Percentiles rank a stretch among this genome's conserved stretches.
Conservation (phyloP, 805 yeast genomes). For the Torulaspora quercuum region DNA sequence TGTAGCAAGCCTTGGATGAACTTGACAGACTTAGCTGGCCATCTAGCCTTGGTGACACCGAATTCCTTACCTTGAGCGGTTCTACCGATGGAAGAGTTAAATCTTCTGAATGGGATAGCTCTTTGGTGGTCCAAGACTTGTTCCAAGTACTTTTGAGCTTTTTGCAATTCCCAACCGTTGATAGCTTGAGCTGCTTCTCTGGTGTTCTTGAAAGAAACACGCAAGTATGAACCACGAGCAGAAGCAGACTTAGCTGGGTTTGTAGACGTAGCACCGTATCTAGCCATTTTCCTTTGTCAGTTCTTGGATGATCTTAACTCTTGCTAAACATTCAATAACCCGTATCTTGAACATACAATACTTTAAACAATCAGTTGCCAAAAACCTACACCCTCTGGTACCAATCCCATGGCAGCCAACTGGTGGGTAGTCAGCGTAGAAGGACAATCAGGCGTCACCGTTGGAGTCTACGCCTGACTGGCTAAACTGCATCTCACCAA, state of each 20-base stretch:
- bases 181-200: conserved; percentile 99
- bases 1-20: conserved; percentile 89
- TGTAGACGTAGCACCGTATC: conserved; percentile 99
- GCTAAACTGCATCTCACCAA: no score
- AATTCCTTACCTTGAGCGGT: conserved; percentile 99
- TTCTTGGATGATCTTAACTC: conserved; percentile 15
- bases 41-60: conserved; percentile 99
- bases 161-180: conserved; percentile 95
- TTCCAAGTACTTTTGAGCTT: conserved; percentile 91
- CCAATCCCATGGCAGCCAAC: no score
- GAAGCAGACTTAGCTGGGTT: conserved; percentile 99
- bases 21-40: conserved; percentile 99
- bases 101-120: conserved; percentile 99
- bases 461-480: no score
- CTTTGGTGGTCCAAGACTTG: conserved; percentile 97
- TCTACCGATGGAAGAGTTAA: conserved; percentile 94
- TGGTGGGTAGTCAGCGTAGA: no score
- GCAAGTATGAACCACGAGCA: conserved; percentile 98
- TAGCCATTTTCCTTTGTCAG: conserved; percentile 65
- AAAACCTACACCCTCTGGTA: no score
- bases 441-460: no score
- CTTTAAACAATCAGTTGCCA: conserved; percentile 1
- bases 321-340: no score
- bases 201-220: conserved; percentile 99
- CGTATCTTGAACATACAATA: no score